Base-by-base conservation (phyloP, 148 eudicot genomes). In the Persicaria maculosa region DNA sequence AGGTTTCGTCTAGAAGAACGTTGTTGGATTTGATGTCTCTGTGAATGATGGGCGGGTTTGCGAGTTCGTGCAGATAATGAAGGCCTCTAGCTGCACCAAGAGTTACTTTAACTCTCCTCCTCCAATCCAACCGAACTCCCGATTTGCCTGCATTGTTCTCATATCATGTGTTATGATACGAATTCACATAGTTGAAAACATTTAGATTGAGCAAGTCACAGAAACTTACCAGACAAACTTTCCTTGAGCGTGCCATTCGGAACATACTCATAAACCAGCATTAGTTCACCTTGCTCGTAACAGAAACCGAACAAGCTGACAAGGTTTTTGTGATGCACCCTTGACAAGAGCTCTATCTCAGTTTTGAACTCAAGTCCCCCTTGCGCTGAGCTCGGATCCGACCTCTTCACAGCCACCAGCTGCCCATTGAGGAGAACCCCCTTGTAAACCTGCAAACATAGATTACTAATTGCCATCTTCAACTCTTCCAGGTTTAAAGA, bases 351-450 rank as follows among this genome's bases (percentile, higher is more conserved):
- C 83, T 95, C 98, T 71, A 95, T 92, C 75, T 95, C 98, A 10
- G 92, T 92, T 80, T 92, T 95, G 89, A 95, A 95, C 75, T 95
- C 98, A 7, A 73, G 87, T 47, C 96, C 97, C 58, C 98, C 98
- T 77, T 95, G 98, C 81, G 74, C 85, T 0, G 98, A 92, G 44
- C 92, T 92, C 77, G 83, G 93, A 69, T 90, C 91, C 74, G 98
- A 92, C 70, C 93, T 83, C 83, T 95, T 95, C 76, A 95, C 88
- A 54, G 98, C 98, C 4, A 92, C 81, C 47, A 88, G 76, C 47
- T 85, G 88, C n/a, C 98, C 98, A 76, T 83, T 86, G 8, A 86
- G 40, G n/a, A 95, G 80, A 57, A 76, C 64, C 68, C 98, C 98
- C 86, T 71, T 87, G 68, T 95, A 95, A 47, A 95, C 98, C 98